Percentiles rank a stretch among this genome's conserved stretches.
These are phyloP conservation scores for Tolypocladium cylindrosporum DNA, from an alignment of 2,329 filamentous ascomycete species.

Conservation along the genomic window DNA sequence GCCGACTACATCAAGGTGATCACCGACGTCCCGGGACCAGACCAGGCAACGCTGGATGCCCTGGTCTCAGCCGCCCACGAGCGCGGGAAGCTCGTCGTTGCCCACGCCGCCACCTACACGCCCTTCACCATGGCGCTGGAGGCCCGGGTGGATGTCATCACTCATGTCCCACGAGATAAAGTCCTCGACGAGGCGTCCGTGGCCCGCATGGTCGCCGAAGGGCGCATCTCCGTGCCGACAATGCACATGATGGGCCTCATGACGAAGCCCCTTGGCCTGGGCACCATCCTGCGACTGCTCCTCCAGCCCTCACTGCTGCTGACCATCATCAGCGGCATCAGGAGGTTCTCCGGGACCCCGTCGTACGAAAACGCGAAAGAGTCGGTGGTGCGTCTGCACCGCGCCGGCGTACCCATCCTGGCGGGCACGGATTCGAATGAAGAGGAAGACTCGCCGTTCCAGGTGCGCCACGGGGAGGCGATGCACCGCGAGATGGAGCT, in stretches of 20 bases:
- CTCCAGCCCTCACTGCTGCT: constrained; percentile 8
- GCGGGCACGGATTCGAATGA: constrained; percentile 19
- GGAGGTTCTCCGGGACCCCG: background rate
- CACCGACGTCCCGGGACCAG: constrained; percentile 9
- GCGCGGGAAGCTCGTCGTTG: constrained; percentile 12
- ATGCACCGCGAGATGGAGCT: constrained; percentile 13
- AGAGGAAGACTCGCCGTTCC: constrained; percentile 3
- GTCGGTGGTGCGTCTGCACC: constrained; percentile 11
- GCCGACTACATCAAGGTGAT: constrained; percentile 18
- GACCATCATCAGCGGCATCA: background rate
- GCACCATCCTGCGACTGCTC: constrained; percentile 5
- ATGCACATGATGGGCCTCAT: constrained; percentile 5
- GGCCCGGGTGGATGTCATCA: constrained; percentile 16
- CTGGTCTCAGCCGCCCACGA: constrained; percentile 12
- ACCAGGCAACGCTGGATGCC: constrained; percentile 12
- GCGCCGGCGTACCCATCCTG: constrained; percentile 17
- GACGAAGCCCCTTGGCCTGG: background rate
- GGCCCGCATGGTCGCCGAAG: constrained; percentile 6
- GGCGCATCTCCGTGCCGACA: constrained; percentile 15
- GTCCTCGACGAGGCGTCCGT: constrained; percentile 10
- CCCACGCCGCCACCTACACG: constrained; percentile 13
- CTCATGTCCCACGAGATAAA: constrained; percentile 16
- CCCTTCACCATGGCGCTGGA: constrained; percentile 13
- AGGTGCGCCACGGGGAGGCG: constrained; percentile 7
- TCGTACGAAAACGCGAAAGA: background rate